phyloP scores from a whole-genome alignment of 2,329 filamentous ascomycete species.

The Stromatinia cepivora region DNA sequence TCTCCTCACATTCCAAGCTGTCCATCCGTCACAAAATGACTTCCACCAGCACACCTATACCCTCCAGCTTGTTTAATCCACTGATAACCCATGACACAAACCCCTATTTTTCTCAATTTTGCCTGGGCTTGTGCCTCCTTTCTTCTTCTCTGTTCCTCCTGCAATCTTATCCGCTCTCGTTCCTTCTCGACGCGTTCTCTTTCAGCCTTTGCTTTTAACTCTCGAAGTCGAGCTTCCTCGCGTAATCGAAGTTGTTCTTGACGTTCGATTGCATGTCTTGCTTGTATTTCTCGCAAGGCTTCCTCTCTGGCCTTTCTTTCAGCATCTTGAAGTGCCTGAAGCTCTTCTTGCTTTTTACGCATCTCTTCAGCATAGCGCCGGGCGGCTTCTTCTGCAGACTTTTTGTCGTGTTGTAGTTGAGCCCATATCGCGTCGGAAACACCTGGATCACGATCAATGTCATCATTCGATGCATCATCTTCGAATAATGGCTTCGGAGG shows the following conservation, averaged over 20 bases:
- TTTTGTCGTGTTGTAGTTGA: constrained; percentile 55
- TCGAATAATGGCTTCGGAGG: neutral
- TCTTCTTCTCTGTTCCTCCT: constrained; percentile 44
- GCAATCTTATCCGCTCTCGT: constrained; percentile 43
- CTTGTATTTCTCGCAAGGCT: constrained; percentile 26
- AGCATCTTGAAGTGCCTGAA: constrained; percentile 21
- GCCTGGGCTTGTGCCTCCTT: constrained; percentile 46
- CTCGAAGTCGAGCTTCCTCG: constrained; percentile 38
- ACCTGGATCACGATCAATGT: constrained; percentile 51
- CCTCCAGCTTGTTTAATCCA: constrained; percentile 63
- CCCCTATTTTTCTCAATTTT: constrained; percentile 54
- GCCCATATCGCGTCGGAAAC: constrained; percentile 63
- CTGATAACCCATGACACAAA: constrained; percentile 55
- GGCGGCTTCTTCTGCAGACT: constrained; percentile 33
- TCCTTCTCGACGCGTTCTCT: constrained; percentile 38
- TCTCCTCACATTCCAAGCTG: constrained; percentile 32
- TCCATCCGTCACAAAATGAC: constrained; percentile 53
- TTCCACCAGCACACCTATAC: constrained; percentile 62
- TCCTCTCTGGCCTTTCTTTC: constrained; percentile 24
- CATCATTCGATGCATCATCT: neutral
- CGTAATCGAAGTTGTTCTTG: constrained; percentile 24
- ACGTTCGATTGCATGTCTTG: constrained; percentile 17
- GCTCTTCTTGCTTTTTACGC: constrained; percentile 18
- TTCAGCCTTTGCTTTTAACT: constrained; percentile 39
- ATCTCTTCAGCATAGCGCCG: neutral